These are phyloP conservation scores for Diaporthe sp. DNA, from an alignment of 2,329 filamentous ascomycete genomes.

Conservation along the genomic window DNA sequence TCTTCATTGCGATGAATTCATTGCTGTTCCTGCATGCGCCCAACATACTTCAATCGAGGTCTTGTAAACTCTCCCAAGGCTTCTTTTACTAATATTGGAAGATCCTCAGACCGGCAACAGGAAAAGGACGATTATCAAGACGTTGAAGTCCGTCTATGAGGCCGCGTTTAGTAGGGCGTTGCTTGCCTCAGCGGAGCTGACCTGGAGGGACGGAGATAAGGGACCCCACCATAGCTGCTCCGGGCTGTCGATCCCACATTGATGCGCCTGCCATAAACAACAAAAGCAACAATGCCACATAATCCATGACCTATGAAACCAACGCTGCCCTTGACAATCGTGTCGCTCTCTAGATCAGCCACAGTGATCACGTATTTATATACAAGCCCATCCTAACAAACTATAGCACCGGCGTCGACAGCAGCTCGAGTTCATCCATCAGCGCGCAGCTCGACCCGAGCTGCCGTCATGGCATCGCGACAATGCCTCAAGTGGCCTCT, in stretches of 20 bases:
- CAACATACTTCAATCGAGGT: background rate
- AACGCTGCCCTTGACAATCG: background rate
- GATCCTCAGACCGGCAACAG: background rate
- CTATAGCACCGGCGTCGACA: background rate
- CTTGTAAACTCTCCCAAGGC: background rate
- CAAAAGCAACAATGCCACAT: background rate
- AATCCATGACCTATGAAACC: background rate
- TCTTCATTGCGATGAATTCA: background rate
- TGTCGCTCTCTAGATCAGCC: background rate
- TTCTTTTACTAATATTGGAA: background rate
- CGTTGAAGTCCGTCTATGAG: background rate
- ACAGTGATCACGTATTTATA: background rate
- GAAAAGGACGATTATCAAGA: background rate
- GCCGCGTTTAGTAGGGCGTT: background rate
- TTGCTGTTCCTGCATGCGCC: background rate
- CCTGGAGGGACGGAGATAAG: background rate
- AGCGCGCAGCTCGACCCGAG: background rate
- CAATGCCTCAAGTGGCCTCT: constrained; percentile 23
- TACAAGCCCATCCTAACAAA: too few species aligned
- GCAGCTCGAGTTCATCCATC: too few species aligned
- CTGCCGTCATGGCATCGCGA: constrained; percentile 34
- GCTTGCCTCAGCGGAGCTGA: background rate
- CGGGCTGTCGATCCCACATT: background rate
- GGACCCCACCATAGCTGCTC: constrained; percentile 6
- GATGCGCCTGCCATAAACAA: background rate